Base-by-base conservation (phyloP, 257 asterid genomes). In the Scutellaria minor region DNA sequence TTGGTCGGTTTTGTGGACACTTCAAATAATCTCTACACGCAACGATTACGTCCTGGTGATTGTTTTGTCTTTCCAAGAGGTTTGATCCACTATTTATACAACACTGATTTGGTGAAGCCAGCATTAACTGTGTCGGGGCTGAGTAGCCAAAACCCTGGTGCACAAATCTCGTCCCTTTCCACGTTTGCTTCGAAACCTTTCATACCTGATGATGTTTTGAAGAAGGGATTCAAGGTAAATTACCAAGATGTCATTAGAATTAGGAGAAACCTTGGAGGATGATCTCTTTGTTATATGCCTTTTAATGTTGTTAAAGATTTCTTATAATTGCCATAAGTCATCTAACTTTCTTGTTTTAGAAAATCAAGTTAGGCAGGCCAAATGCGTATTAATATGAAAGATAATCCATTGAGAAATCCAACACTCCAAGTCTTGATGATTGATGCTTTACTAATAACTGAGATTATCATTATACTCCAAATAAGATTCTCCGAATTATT, bases 91-190 rank as follows among this genome's bases (percentile, higher is more conserved):
- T 87, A 85, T 27, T 54, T 87, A 48, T 85, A 84, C 48, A 85
- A 84, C 50, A 59, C 72, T 8, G 88, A 83, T 27, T 1, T 57
- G 6, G 55, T 55, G 24, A 80, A 50, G 1, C 78, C 83, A 3
- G 85, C 86, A 8, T 6, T 83, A 0, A 77, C 73, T 0, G 6
- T 91, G 54, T 80, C 87, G 0, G 95, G 91, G 5, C 20, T 89
- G 35, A 89, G 70, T 39, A 91, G 94, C 79, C 96, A 89, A 10
- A 87, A 89, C 27, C 89, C 89, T 0, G 94, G 90, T 0, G 72
- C 86, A 0, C 89, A 85, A 74, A 58, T 84, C 10, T 63, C 87
- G 0, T 85, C 90, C 0, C 7, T 57, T 0, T 76, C 87, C 6
- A 13, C 85, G 0, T 81, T 88, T 27, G 35, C 68, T 0, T 70